Evolutionary conservation across 805 yeast genomes (phyloP).

Genomic region (Vanderwaltozyma verrucispora): DNA sequence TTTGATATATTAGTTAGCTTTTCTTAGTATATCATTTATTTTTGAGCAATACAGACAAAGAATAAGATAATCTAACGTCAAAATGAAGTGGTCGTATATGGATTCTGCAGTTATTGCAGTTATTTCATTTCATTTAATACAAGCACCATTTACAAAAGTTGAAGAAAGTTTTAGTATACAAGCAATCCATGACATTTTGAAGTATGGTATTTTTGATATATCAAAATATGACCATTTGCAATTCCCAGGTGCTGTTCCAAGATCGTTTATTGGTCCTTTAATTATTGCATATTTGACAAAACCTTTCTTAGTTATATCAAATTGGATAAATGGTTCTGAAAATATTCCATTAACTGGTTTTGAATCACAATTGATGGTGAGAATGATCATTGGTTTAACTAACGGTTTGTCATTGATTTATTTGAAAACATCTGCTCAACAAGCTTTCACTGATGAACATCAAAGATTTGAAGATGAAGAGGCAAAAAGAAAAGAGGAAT

Average conservation of each 20-base stretch:
- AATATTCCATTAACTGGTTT: constrained; percentile 31
- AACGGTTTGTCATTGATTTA: constrained; percentile 45
- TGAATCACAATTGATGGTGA: constrained; percentile 41
- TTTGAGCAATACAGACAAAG: too few species aligned
- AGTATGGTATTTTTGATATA: constrained; percentile 41
- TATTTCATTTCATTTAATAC: constrained; percentile 38
- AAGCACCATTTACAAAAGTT: constrained; percentile 81
- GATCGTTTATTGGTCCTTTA: constrained; percentile 70
- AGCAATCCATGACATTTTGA: constrained; percentile 73
- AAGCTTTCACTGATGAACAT: constrained; percentile 8
- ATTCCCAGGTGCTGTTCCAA: constrained; percentile 86
- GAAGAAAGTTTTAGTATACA: constrained; percentile 91
- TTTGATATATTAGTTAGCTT: too few species aligned
- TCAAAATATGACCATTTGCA: constrained; percentile 56
- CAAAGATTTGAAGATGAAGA: constrained; percentile 7
- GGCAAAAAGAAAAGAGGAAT: constrained; percentile 7
- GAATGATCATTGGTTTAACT: constrained; percentile 52
- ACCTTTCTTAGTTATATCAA: constrained; percentile 23
- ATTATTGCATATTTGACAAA: constrained; percentile 39
- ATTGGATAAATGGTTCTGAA: constrained; percentile 2
- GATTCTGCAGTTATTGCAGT: constrained; percentile 34
- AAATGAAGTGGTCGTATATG: constrained; percentile 19
- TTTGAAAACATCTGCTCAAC: constrained; percentile 36
- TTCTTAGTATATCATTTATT: too few species aligned
- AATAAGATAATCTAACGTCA: not conserved